These are phyloP conservation scores for Diaporthe vexans DNA, from an alignment of 2,329 filamentous ascomycete genomes.

Conservation along the genomic window DNA sequence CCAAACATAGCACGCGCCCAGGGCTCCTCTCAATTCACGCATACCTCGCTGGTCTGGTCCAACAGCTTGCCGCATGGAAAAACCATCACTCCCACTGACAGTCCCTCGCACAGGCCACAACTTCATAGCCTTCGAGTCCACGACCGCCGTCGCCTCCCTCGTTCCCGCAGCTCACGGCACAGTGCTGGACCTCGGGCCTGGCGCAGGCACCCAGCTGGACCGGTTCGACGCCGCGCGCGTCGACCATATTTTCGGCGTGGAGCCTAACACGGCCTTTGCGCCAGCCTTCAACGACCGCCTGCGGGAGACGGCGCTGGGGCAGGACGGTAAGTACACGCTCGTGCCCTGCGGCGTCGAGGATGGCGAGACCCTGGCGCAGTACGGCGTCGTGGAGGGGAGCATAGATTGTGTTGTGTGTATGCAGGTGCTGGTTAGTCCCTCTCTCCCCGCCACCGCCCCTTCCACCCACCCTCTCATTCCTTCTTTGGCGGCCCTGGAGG, in stretches of 20 bases:
- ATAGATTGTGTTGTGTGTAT: conserved; percentile 59
- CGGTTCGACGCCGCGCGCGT: conserved; percentile 52
- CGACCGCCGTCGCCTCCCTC: conserved; percentile 38
- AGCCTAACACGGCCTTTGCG: conserved; percentile 55
- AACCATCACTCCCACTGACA: neutral
- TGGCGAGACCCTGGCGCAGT: conserved; percentile 51
- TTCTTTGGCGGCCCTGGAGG: too few species aligned
- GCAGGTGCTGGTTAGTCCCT: conserved; percentile 52
- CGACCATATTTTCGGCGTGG: conserved; percentile 55
- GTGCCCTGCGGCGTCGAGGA: conserved; percentile 57
- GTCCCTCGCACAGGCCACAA: conserved; percentile 6
- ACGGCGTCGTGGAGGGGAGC: conserved; percentile 53
- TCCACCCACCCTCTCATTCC: too few species aligned
- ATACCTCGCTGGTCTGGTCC: neutral
- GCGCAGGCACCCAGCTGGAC: conserved; percentile 58
- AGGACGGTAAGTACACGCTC: conserved; percentile 55
- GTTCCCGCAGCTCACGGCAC: conserved; percentile 47
- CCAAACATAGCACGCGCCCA: neutral
- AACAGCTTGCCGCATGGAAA: too few species aligned
- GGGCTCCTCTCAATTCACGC: neutral
- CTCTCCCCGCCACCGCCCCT: too few species aligned
- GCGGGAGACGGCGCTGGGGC: conserved; percentile 44
- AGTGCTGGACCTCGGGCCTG: conserved; percentile 61
- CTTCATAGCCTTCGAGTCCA: conserved; percentile 36
- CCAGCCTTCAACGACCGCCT: conserved; percentile 50